These are phyloP conservation scores for Bonia amplexicaulis DNA, from an alignment of 176 grass and related monocot species.

Conservation along the genomic window DNA sequence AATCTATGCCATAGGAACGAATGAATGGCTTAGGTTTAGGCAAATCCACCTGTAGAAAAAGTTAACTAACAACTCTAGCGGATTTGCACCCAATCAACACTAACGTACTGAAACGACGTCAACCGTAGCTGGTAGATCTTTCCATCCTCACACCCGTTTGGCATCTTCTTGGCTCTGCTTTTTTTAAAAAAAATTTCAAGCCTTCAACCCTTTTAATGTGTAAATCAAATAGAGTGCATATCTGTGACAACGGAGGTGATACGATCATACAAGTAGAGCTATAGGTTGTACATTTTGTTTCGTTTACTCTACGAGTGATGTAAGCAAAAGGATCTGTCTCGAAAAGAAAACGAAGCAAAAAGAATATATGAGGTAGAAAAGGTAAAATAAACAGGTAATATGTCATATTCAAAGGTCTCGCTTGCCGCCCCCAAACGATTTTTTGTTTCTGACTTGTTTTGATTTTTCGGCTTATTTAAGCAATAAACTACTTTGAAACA, in stretches of 20 bases:
- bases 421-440: neutral
- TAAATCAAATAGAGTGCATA: neutral
- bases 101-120: neutral
- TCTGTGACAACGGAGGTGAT: neutral
- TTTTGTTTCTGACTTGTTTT: too few species aligned
- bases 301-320: neutral
- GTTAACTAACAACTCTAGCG: too few species aligned
- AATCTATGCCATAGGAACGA: too few species aligned
- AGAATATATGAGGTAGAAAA: neutral
- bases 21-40: too few species aligned
- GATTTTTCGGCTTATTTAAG: too few species aligned
- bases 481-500: too few species aligned
- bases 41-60: too few species aligned
- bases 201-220: neutral
- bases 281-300: neutral
- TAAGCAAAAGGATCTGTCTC: neutral
- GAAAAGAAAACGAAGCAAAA: neutral
- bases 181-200: too few species aligned
- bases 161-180: neutral
- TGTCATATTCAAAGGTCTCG: neutral
- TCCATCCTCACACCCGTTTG: too few species aligned
- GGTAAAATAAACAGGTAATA: neutral
- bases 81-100: too few species aligned
- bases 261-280: neutral
- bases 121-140: too few species aligned